These are phyloP conservation scores for Diutina pseudorugosa DNA, from an alignment of 1,139 yeast species.

Conservation along the genomic window DNA sequence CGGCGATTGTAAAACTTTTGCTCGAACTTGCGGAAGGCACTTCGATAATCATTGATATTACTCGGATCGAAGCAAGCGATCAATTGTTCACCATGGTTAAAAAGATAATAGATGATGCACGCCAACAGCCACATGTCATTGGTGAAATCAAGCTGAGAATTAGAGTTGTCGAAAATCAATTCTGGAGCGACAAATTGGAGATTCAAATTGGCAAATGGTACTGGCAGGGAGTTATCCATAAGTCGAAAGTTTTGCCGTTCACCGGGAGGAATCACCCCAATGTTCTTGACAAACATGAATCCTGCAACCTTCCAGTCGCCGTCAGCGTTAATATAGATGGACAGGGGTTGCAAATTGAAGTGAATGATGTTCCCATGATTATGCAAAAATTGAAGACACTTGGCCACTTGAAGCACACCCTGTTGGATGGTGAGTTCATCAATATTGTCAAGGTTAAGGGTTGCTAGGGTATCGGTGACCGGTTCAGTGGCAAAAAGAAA, in stretches of 20 bases:
- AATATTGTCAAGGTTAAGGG: constrained; percentile 28
- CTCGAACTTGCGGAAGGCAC: constrained; percentile 31
- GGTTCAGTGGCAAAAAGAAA: constrained; percentile 80
- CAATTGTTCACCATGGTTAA: constrained; percentile 33
- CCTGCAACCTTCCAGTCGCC: constrained; percentile 95
- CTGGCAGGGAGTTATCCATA: constrained; percentile 58
- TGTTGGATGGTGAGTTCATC: constrained; percentile 73
- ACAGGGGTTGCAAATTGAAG: constrained; percentile 65
- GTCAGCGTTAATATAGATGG: constrained; percentile 65
- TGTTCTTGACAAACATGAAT: constrained; percentile 48
- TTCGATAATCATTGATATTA: constrained; percentile 35
- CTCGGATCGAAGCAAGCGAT: constrained; percentile 37
- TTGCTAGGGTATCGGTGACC: constrained; percentile 46
- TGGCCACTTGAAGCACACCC: constrained; percentile 69
- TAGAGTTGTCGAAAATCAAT: constrained; percentile 39
- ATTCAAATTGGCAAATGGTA: constrained; percentile 68
- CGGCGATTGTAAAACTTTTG: constrained; percentile 30
- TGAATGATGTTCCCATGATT: constrained; percentile 66
- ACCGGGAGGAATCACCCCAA: constrained; percentile 33
- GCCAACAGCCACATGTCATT: constrained; percentile 83
- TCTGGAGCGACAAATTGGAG: constrained; percentile 67
- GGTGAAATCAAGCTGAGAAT: constrained; percentile 39
- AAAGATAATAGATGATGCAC: constrained; percentile 56
- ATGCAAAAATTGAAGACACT: constrained; percentile 76
- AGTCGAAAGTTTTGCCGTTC: constrained; percentile 44